Conservation (phyloP, 192 early-diverging fungal genomes). For the Backusella liffmaniae region DNA sequence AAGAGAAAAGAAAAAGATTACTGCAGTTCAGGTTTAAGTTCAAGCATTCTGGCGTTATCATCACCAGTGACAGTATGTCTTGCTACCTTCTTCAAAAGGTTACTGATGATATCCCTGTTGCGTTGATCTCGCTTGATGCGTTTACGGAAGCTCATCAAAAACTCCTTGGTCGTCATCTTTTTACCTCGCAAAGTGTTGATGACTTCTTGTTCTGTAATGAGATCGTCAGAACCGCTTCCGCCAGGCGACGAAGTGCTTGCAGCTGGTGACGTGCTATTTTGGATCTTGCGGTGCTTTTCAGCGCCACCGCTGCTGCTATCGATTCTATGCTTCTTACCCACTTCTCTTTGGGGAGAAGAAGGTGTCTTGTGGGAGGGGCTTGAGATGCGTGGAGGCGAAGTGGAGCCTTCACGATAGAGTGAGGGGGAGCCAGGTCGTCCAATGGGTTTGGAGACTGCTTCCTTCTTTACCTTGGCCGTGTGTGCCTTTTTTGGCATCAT, state of each 20-base stretch:
- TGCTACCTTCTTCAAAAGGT: conserved; percentile 48
- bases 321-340: neutral
- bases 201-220: conserved; percentile 71
- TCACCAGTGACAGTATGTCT: conserved; percentile 24
- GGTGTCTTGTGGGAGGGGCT: neutral
- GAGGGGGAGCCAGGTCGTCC: conserved; percentile 35
- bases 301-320: neutral
- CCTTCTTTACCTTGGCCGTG: conserved; percentile 22
- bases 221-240: neutral
- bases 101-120: conserved; percentile 45
- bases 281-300: neutral
- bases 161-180: conserved; percentile 61
- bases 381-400: neutral
- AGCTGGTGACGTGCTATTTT: neutral
- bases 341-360: neutral
- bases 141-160: conserved; percentile 59
- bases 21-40: conserved; percentile 31
- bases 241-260: neutral
- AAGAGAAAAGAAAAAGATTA: neutral
- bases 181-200: conserved; percentile 53
- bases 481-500: conserved; percentile 27
- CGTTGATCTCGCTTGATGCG: conserved; percentile 54
- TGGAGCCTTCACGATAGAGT: conserved; percentile 9
- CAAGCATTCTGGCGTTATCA: conserved; percentile 29
- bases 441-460: conserved; percentile 34